A percentile compares a stretch with the other conserved stretches of the same genome.
These are phyloP conservation scores for Phaeodactylum tricornutum DNA, from an alignment of 108 stramenopile genomes.

Conservation along the genomic window DNA sequence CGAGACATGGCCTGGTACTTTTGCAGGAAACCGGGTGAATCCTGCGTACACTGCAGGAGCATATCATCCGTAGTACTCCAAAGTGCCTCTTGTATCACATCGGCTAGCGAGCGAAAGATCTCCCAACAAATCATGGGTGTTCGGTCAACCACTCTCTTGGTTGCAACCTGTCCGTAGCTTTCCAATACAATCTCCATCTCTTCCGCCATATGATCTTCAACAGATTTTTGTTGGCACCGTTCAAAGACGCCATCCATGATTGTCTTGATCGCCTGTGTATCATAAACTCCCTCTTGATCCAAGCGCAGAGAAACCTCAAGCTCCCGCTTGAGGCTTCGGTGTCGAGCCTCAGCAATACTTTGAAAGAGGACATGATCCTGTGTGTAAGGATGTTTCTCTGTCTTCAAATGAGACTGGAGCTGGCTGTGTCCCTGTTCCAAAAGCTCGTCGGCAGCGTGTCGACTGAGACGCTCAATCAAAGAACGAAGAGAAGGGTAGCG, in stretches of 20 bases:
- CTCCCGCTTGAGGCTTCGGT: constrained; percentile 33
- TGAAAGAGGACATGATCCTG: constrained; percentile 52
- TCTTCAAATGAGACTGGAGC: constrained; percentile 32
- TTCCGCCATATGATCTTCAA: constrained; percentile 48
- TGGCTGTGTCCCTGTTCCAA: constrained; percentile 18
- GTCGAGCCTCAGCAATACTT: constrained; percentile 35
- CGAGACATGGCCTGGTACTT: constrained; percentile 4
- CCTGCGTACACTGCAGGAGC: no score
- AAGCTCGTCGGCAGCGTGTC: constrained; percentile 16
- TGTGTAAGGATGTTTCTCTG: constrained; percentile 53
- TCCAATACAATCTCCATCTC: constrained; percentile 59
- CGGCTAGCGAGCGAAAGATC: constrained; percentile 20
- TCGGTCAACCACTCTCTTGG: constrained; percentile 57
- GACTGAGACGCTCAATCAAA: constrained; percentile 14
- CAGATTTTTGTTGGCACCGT: constrained; percentile 28
- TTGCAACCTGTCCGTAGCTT: constrained; percentile 48
- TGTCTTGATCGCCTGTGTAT: constrained; percentile 24
- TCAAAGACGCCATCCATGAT: constrained; percentile 47
- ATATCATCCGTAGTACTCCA: no score
- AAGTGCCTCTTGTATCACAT: no score
- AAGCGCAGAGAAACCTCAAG: constrained; percentile 28
- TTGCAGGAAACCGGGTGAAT: constrained; percentile 3
- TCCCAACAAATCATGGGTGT: constrained; percentile 65
- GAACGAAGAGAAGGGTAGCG: constrained; percentile 14
- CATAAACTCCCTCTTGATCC: constrained; percentile 25